A percentile compares a stretch with the other conserved stretches of the same genome.
Conservation (phyloP, 441 rosid genomes). For the Metrosideros polymorpha region DNA sequence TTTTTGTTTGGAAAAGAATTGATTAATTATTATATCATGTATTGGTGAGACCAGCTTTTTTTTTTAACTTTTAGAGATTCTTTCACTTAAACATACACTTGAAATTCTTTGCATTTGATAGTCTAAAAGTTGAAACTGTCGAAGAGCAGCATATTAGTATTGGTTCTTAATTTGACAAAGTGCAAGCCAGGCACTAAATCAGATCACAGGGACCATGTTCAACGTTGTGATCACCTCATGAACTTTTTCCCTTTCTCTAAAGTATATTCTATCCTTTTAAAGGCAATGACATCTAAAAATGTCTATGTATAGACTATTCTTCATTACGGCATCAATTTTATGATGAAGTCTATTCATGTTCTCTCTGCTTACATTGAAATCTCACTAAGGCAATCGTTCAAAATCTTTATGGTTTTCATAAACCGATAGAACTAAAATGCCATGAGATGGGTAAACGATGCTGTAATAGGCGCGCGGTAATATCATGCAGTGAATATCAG, state of each 20-base stretch:
- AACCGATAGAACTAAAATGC: not conserved
- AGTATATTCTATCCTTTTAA: not conserved
- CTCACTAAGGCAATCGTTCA: not conserved
- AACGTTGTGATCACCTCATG: not conserved
- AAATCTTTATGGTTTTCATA: not conserved
- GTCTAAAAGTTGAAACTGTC: not conserved
- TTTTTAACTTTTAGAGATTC: not conserved
- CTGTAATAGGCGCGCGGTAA: not conserved
- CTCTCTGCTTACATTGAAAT: not conserved
- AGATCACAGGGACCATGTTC: not conserved
- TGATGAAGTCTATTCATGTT: not conserved
- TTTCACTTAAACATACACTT: not conserved
- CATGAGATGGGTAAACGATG: not conserved
- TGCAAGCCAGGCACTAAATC: not conserved
- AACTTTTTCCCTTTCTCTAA: not conserved
- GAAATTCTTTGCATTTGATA: not conserved
- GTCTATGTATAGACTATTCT: not conserved
- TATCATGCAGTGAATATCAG: not conserved
- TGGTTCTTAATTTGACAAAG: not conserved
- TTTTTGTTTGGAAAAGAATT: not conserved
- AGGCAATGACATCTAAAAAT: not conserved
- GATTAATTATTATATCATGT: not conserved
- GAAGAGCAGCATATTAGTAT: not conserved
- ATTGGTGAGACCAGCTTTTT: not conserved
- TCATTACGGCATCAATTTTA: not conserved